Evolutionary conservation across 768 basidiomycete species (phyloP).

Genomic region (Thelephora ganbajun): DNA sequence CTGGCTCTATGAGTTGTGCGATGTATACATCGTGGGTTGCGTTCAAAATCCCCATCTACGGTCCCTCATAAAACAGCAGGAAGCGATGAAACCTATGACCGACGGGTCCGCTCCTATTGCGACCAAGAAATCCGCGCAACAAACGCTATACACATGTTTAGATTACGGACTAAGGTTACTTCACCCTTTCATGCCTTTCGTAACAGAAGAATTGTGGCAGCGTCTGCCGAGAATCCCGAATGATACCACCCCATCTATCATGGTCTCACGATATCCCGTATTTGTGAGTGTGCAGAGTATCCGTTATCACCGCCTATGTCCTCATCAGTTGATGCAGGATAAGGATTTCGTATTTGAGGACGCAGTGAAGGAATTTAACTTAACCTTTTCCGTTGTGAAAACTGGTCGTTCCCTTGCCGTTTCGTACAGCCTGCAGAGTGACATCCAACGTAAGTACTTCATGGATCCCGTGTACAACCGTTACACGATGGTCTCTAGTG

Average conservation of each 20-base stretch:
- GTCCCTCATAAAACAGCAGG: slow-evolving; percentile 29
- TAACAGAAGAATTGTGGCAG: slow-evolving; percentile 98
- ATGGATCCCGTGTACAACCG: not conserved
- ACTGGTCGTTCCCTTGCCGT: slow-evolving; percentile 76
- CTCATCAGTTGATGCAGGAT: slow-evolving; percentile 29
- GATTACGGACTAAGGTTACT: slow-evolving; percentile 82
- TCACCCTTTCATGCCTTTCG: slow-evolving; percentile 98
- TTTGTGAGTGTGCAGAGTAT: slow-evolving; percentile 34
- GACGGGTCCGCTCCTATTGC: slow-evolving; percentile 54
- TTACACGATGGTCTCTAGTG: slow-evolving; percentile 28
- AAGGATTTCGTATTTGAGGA: slow-evolving; percentile 44
- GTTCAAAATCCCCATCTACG: slow-evolving; percentile 1
- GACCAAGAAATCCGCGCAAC: slow-evolving; percentile 73
- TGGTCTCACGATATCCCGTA: slow-evolving; percentile 76
- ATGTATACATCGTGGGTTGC: slow-evolving; percentile 82
- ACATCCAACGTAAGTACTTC: slow-evolving; percentile 55
- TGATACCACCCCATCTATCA: slow-evolving; percentile 76
- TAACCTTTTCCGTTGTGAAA: slow-evolving; percentile 68
- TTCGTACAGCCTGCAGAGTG: slow-evolving; percentile 75
- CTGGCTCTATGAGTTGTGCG: slow-evolving; percentile 98
- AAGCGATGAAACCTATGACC: slow-evolving; percentile 98
- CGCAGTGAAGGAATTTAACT: slow-evolving; percentile 76
- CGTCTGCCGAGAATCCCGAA: slow-evolving; percentile 76
- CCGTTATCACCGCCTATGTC: not conserved
- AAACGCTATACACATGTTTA: slow-evolving; percentile 90